Evolutionary conservation across 345 rosid species (phyloP).

Genomic region (Eutrema yunnanense): DNA sequence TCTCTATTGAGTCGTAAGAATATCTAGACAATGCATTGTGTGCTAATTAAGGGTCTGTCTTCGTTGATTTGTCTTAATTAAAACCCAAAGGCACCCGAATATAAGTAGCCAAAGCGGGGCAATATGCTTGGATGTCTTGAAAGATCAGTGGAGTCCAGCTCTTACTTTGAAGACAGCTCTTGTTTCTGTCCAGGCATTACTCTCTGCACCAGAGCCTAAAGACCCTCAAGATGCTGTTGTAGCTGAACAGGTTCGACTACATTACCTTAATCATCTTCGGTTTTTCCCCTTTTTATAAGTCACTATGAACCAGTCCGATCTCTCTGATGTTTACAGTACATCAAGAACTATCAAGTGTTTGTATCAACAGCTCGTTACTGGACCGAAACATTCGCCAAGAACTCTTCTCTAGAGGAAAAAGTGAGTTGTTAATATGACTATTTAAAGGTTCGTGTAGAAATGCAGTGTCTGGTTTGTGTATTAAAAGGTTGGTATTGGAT

Average conservation of each 20-base stretch:
- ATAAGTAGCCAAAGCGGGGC: constrained; percentile 99
- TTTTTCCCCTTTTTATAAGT: neutral
- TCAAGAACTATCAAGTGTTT: constrained; percentile 78
- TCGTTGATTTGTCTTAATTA: neutral
- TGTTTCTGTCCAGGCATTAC: constrained; percentile 89
- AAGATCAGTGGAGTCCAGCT: constrained; percentile 99
- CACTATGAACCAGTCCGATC: neutral
- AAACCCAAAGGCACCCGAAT: constrained; percentile 79
- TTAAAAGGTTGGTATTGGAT: constrained; percentile 5
- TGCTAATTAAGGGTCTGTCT: neutral
- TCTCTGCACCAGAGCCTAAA: constrained; percentile 91
- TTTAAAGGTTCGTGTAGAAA: neutral
- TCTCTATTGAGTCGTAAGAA: neutral
- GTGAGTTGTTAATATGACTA: constrained; percentile 30
- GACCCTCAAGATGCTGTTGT: constrained; percentile 99
- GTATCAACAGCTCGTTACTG: constrained; percentile 92
- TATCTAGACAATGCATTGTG: neutral
- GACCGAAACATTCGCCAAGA: constrained; percentile 94
- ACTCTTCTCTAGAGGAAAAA: constrained; percentile 79
- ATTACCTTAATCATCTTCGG: neutral
- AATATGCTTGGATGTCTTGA: constrained; percentile 93
- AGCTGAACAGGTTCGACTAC: constrained; percentile 73
- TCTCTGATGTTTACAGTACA: constrained; percentile 53
- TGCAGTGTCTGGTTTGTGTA: neutral
- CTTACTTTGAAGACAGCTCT: constrained; percentile 97